A percentile compares a stretch with the other conserved stretches of the same genome.
phyloP scores from a whole-genome alignment of 1,284 basidiomycete species.

The Anthracocystis setariae region DNA sequence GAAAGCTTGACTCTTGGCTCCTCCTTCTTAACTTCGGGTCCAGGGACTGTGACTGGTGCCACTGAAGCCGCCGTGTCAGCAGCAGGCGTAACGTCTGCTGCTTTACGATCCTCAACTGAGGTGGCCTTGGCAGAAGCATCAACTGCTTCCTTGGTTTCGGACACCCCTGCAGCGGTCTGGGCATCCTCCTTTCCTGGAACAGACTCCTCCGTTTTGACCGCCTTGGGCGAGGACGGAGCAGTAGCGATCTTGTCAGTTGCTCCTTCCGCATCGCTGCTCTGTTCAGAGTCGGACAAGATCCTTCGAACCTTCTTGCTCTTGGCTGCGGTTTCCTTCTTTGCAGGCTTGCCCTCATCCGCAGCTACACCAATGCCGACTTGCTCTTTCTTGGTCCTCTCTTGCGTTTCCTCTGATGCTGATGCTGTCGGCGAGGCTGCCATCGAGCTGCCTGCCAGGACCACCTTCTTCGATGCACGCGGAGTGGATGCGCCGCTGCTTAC shows the following conservation, averaged over 20 bases:
- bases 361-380: conserved; percentile 7
- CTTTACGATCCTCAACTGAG: neutral
- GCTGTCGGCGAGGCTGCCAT: neutral
- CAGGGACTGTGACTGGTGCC: conserved; percentile 8
- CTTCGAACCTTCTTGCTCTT: conserved; percentile 40
- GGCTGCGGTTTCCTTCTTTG: conserved; percentile 23
- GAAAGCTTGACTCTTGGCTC: conserved; percentile 61
- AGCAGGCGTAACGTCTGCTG: neutral
- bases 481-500: conserved; percentile 21
- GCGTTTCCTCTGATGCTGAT: neutral
- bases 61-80: neutral
- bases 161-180: neutral
- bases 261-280: conserved; percentile 25
- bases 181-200: neutral
- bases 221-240: conserved; percentile 5
- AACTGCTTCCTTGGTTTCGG: neutral
- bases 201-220: conserved; percentile 4
- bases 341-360: conserved; percentile 14
- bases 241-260: neutral
- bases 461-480: conserved; percentile 15
- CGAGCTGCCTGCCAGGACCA: neutral
- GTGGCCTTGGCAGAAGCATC: neutral
- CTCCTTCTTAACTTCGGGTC: conserved; percentile 44
- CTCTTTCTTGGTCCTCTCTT: conserved; percentile 25
- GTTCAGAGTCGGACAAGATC: conserved; percentile 36